Base-by-base conservation (phyloP, 352 stramenopile species). In the Phytopythium ostracodes region DNA sequence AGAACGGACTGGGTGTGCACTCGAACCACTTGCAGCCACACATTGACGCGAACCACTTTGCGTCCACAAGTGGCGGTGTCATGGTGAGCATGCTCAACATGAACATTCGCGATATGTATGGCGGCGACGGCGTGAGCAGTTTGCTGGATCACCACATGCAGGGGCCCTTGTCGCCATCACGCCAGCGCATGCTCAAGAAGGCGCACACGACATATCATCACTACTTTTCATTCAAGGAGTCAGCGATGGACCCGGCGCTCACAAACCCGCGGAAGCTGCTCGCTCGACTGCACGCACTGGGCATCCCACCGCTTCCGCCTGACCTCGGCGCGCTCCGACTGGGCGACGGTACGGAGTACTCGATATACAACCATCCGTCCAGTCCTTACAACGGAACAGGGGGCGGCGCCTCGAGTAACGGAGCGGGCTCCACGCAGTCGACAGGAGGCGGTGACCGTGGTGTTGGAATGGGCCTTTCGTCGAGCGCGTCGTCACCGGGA, bases 221-320 rank as follows among this genome's bases (percentile, higher is more conserved):
- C 61, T 87, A 89, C 56, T 86, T 87, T 47, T 77, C 78, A n/a
- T 87, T 87, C 59, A 87, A 87, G 61, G 81, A 91, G 64, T 89
- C 81, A n/a, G 84, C 82, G 11, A 87, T 89, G 61, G 87, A 96
- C 59, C 87, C 87, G 15, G 87, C 87, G 14, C 72, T 96, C 8
- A 73, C 77, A 47, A 91, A 94, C 60, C 75, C 87, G 29, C 77
- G 86, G n/a, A 96, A 98, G 71, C 59, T 94, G 63, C 33, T 97
- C 1, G 92, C 79, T n/a, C 88, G 96, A 53, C 71, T 99, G 29
- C 92, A 92, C 52, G 87, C 91, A 11, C 73, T 99, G 38, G 77
- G 92, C 10, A 92, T 98, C 25, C 96, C 96, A 38, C 91, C 95
- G 17, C 72, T 99, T 29, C 88, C 94, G 17, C 92, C 91, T 33